A percentile compares a stretch with the other conserved stretches of the same genome.
Evolutionary conservation across 148 eudicot species (phyloP).

Genomic region (Simmondsia chinensis): DNA sequence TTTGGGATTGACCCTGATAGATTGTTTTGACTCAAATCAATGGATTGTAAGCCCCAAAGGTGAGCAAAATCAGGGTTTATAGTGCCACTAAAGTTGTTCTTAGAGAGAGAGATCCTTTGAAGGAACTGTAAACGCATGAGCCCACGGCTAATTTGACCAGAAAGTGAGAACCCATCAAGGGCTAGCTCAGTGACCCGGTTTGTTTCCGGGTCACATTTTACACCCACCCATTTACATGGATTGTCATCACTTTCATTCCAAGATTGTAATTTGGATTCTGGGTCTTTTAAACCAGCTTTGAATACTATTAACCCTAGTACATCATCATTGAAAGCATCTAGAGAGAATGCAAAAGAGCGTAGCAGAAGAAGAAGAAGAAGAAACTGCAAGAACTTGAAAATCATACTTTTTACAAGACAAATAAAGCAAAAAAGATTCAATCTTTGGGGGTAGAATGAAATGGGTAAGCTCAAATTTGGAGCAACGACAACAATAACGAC

Average conservation of each 20-base stretch:
- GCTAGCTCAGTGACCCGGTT: constrained; percentile 47
- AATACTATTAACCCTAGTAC: constrained; percentile 73
- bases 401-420: constrained; percentile 20
- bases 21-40: constrained; percentile 57
- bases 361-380: constrained; percentile 9
- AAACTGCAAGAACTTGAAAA: constrained; percentile 7
- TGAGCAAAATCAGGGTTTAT: constrained; percentile 57
- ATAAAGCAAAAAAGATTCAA: too few species aligned
- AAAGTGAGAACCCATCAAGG: constrained; percentile 52
- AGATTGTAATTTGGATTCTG: constrained; percentile 40
- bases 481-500: too few species aligned
- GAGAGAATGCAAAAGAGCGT: constrained; percentile 13
- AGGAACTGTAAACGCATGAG: constrained; percentile 44
- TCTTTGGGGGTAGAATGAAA: too few species aligned
- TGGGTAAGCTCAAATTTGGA: too few species aligned
- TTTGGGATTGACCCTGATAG: constrained; percentile 57
- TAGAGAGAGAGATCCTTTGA: constrained; percentile 37
- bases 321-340: constrained; percentile 67
- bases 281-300: constrained; percentile 65
- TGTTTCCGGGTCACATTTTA: constrained; percentile 43
- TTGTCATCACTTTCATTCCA: constrained; percentile 70
- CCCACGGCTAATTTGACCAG: constrained; percentile 59
- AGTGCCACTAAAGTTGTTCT: constrained; percentile 59
- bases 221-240: constrained; percentile 73
- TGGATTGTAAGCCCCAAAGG: constrained; percentile 29